These are phyloP conservation scores for Xylariales sp. DNA, from an alignment of 2,329 filamentous ascomycete genomes.

Conservation along the genomic window DNA sequence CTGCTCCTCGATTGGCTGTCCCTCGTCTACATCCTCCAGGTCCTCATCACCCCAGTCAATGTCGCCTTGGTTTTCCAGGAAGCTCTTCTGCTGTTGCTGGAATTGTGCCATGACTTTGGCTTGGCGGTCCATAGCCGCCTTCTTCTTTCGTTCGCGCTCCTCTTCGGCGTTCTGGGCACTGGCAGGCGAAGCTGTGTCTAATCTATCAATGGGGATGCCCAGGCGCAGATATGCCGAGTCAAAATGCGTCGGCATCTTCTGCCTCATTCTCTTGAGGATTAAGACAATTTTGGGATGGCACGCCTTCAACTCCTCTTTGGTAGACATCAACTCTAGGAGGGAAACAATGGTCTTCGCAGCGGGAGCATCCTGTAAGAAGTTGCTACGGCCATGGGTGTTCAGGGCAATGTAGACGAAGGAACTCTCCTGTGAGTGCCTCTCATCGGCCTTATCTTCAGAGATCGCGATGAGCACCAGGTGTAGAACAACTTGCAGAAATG, in stretches of 20 bases:
- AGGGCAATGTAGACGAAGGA: conserved; percentile 75
- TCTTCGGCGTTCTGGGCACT: conserved; percentile 59
- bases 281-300: conserved; percentile 81
- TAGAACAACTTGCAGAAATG: conserved; percentile 85
- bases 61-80: conserved; percentile 81
- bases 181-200: conserved; percentile 80
- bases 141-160: conserved; percentile 80
- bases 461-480: conserved; percentile 84
- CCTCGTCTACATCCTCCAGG: conserved; percentile 63
- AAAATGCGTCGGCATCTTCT: conserved; percentile 73
- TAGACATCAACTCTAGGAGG: conserved; percentile 56
- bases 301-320: conserved; percentile 70
- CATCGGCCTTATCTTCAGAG: conserved; percentile 67
- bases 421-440: conserved; percentile 43
- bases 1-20: conserved; percentile 55
- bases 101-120: conserved; percentile 97
- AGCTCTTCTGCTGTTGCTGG: conserved; percentile 94
- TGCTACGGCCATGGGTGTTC: conserved; percentile 56
- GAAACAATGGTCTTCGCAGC: conserved; percentile 59
- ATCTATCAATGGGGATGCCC: conserved; percentile 68
- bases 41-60: conserved; percentile 89
- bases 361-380: conserved; percentile 53
- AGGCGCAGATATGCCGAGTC: conserved; percentile 60
- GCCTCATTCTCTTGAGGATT: conserved; percentile 78
- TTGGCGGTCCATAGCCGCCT: conserved; percentile 82